Evolutionary conservation across 1,139 yeast genomes (phyloP).

Genomic region (Entelexis sorbosivorans): DNA sequence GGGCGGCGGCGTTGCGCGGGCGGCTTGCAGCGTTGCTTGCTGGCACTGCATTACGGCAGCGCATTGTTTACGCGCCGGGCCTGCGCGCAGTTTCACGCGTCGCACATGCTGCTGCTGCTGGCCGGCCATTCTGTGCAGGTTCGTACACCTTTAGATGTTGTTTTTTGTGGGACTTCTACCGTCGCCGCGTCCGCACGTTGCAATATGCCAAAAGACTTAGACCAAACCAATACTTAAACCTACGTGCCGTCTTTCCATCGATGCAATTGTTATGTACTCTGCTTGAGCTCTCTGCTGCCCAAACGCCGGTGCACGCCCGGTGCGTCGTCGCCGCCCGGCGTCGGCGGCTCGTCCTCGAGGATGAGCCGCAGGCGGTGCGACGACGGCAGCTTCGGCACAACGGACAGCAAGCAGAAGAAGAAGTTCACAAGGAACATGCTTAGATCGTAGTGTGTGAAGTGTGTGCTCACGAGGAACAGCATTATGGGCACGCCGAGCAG

Average conservation of each 20-base stretch:
- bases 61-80: too few species aligned
- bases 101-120: too few species aligned
- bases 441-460: constrained; percentile 77
- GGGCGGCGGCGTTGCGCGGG: too few species aligned
- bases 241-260: not conserved
- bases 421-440: constrained; percentile 70
- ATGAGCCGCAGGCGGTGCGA: constrained; percentile 33
- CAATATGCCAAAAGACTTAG: not conserved
- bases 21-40: too few species aligned
- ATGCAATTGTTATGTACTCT: constrained; percentile 9
- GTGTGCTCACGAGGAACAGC: constrained; percentile 76
- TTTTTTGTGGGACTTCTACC: too few species aligned
- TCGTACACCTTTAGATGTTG: too few species aligned
- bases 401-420: constrained; percentile 66
- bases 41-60: too few species aligned
- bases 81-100: too few species aligned
- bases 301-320: constrained; percentile 14
- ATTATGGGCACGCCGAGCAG: constrained; percentile 82
- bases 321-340: constrained; percentile 1
- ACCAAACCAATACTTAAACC: not conserved
- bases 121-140: too few species aligned
- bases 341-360: constrained; percentile 24
- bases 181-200: not conserved
- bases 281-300: constrained; percentile 20
- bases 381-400: constrained; percentile 76